Conservation (phyloP, 2,329 filamentous ascomycete genomes). For the Pseudodiploospora longispora region DNA sequence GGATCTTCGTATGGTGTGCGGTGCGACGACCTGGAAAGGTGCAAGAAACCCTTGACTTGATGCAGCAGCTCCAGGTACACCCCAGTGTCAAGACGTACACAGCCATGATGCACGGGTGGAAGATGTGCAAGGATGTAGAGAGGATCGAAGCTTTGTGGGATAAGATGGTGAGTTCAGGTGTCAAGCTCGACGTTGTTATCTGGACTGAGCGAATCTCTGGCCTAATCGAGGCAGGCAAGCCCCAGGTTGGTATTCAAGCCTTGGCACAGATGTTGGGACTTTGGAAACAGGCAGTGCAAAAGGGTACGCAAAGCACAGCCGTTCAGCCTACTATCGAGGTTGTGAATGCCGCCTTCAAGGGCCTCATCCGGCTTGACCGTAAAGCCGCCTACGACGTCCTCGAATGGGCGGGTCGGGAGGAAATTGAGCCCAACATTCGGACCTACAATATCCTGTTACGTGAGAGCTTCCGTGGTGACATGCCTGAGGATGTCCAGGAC, state of each 20-base stretch:
- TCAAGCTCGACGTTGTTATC: slow-evolving; percentile 53
- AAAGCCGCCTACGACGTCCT: slow-evolving; percentile 47
- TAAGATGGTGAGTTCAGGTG: slow-evolving; percentile 48
- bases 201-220: slow-evolving; percentile 67
- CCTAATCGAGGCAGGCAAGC: slow-evolving; percentile 48
- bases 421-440: slow-evolving; percentile 47
- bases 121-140: slow-evolving; percentile 46
- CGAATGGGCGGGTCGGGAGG: slow-evolving; percentile 48
- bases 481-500: slow-evolving; percentile 37
- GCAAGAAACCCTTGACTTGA: slow-evolving; percentile 32
- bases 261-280: slow-evolving; percentile 56
- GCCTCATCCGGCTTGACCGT: slow-evolving; percentile 45
- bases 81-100: slow-evolving; percentile 63
- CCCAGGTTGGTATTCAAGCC: slow-evolving; percentile 50
- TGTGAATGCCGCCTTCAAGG: slow-evolving; percentile 63
- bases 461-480: slow-evolving; percentile 44
- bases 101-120: slow-evolving; percentile 64
- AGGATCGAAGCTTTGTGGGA: slow-evolving; percentile 61
- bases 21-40: slow-evolving; percentile 19
- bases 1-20: slow-evolving; percentile 32
- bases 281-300: slow-evolving; percentile 41
- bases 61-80: slow-evolving; percentile 39
- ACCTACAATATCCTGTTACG: slow-evolving; percentile 65
- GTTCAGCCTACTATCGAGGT: slow-evolving; percentile 54
- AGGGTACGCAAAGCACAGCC: slow-evolving; percentile 24